Base-by-base conservation (phyloP, 345 rosid species). In the Adansonia digitata region DNA sequence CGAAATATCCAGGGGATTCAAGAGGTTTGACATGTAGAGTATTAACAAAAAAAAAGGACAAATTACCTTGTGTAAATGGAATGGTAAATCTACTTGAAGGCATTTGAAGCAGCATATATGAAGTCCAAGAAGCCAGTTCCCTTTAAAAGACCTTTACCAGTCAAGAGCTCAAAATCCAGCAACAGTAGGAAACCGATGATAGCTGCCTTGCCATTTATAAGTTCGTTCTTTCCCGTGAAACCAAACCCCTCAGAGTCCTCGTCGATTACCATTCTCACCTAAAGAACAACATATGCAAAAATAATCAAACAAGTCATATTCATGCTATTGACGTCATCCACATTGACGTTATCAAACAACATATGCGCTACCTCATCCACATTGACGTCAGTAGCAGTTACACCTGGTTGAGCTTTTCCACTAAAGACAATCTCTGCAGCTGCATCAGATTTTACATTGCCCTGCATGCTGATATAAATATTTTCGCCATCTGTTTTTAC, bases 101-200 rank as follows among this genome's bases (percentile, higher is more conserved):
- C 93, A 80, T 89, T 73, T 11, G 97, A 75, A 69, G 82, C 85
- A 74, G 89, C 35, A 76, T 91, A 92, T 7, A 94, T 79, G 68
- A 94, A 91, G 86, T 94, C 97, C 88, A 94, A 84, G 86, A 94
- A 91, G 15, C 98, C 95, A 1, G 93, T 91, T 62, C 97, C 97
- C 72, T 94, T 94, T 69, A 94, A 92, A 65, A 94, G 79, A 73
- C 98, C 98, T 82, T 90, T 88, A 65, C 98, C 98, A 0, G 98
- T 94, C 87, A 94, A 78, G 79, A 94, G 89, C 78, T 94, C 98
- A 57, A 94, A 91, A 86, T 92, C 98, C 81, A 94, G 71, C 78
- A 94, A 83, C 73, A 90, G 72, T 75, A 94, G 86, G 86, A 94
- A 94, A 24, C 98, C 98, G 52, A 92, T 89, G 46, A 84, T 84